Evolutionary conservation across 306 rosid genomes (phyloP), one percentile per base, ranked within the genome.

Genomic region (Prunus davidiana): DNA sequence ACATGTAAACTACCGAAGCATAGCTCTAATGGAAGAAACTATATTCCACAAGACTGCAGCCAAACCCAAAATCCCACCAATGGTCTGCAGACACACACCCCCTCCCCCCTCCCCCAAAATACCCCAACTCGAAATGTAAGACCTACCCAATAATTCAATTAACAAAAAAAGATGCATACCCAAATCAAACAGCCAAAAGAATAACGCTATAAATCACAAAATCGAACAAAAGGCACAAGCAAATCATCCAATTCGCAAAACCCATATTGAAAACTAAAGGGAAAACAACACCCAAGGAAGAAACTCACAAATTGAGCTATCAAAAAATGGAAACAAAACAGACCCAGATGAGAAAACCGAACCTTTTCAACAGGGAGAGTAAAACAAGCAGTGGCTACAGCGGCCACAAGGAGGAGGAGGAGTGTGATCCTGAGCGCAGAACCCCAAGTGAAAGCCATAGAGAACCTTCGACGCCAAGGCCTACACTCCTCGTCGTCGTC

Each of bases 341-440:
- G 70, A 50, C 78, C 79, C 69, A 80, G 74, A 79, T 64, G 45
- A 70, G 46, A 67, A 84, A 69, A 72, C 0, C 5, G 32, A 63
- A 92, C 97, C 98, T 92, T 89, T 73, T 95, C 97, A 46, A 95
- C 34, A 15, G 99, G 99, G 60, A 95, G 96, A 65, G 97, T 87
- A 63, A 90, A 86, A 67, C 91, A 95, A 12, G 99, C 97, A 47
- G 56, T 1, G 52, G 88, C 57, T 8, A 88, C 85, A 12, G 93
- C 93, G 45, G 91, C 91, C 62, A 88, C 3, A 45, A 95, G 88
- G 81, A 90, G 80, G 60, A 95, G 86, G 45, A 91, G 77, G 72
- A 95, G 78, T 60, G 91, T 64, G 89, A 92, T 84, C 83, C 92
- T 80, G 79, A 95, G 83, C 58, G 89, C 89, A 19, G 96, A 87